Base-by-base conservation (phyloP, 441 rosid species). In the Euphorbia schlechtendalii region DNA sequence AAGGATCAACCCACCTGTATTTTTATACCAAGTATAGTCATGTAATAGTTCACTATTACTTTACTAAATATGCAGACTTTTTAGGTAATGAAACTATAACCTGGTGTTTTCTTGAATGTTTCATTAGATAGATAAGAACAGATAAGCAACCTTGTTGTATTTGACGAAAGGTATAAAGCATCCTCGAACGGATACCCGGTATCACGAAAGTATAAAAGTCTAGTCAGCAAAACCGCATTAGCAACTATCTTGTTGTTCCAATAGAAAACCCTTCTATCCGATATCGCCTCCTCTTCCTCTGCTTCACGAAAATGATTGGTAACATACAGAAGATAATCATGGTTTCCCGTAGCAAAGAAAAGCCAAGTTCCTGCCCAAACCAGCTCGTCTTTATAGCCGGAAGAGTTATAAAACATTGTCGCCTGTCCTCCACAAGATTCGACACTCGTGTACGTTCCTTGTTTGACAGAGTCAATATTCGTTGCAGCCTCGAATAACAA, bases 231-330 rank as follows among this genome's bases (percentile, higher is more conserved):
- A 71, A 86, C 92, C 71, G 62, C 71, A 20, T 22, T 80, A 30
- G 87, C 79, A 8, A 73, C 58, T 21, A 82, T 69, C 77, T 84
- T 86, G 77, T 78, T 86, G 77, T 84, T 82, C 92, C 92, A 86
- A 65, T 71, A 76, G 71, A 82, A 84, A 55, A 76, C 60, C 30
- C 82, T 82, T 71, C 59, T 67, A n/a, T 86, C 87, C 4, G 73
- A 64, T 7, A 34, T n/a, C 34, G 48, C 38, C 70, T 86, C 82
- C 68, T 77, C 81, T 25, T 56, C 73, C 17, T 43, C 68, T 8
- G 92, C 87, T 43, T 56, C 78, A 64, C 49, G 51, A 15, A 84
- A 78, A 34, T 66, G 70, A 9, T 25, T 45, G 1, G 82, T 71
- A 49, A 78, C 81, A 65, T 81, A 80, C 25, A 65, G 65, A 18